Percentiles rank a stretch among this genome's conserved stretches.
These are phyloP conservation scores for Lentinus tigrinus DNA, from an alignment of 768 basidiomycete species.

Conservation along the genomic window DNA sequence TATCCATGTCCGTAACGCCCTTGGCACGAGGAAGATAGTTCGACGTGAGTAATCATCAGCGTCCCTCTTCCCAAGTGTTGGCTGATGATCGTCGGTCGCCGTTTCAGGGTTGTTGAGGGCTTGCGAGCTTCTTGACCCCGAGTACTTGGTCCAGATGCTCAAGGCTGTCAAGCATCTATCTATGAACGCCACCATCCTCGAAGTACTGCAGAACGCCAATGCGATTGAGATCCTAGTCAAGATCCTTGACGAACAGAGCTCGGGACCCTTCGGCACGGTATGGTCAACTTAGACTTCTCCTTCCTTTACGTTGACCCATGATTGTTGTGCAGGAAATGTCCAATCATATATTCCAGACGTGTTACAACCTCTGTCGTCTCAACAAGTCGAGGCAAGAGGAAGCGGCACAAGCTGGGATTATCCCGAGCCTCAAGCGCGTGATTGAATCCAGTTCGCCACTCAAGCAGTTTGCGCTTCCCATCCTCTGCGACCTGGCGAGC, in stretches of 20 bases:
- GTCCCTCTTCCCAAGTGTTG: background rate
- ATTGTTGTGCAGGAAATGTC: conserved; percentile 75
- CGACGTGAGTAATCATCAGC: conserved; percentile 58
- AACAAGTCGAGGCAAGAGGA: conserved; percentile 96
- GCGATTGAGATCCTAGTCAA: conserved; percentile 88
- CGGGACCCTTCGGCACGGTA: conserved; percentile 80
- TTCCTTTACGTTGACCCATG: background rate
- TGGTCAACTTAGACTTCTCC: conserved; percentile 18
- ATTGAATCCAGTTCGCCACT: conserved; percentile 88
- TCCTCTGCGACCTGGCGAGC: conserved; percentile 93
- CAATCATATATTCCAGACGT: conserved; percentile 96
- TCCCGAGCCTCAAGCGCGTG: conserved; percentile 87
- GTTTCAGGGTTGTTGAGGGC: conserved; percentile 79
- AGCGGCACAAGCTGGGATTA: conserved; percentile 92
- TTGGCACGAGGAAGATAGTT: conserved; percentile 87
- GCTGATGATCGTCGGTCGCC: background rate
- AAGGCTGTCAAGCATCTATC: conserved; percentile 96
- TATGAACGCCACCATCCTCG: conserved; percentile 87
- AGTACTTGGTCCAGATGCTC: conserved; percentile 83
- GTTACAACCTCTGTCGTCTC: conserved; percentile 93
- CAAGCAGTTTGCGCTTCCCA: conserved; percentile 95
- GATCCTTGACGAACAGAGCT: conserved; percentile 77
- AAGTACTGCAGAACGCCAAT: conserved; percentile 95
- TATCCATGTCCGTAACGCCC: conserved; percentile 86
- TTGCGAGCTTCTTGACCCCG: conserved; percentile 84